Evolutionary conservation across 2,329 filamentous ascomycete genomes (phyloP).

Genomic region (Colletotrichum karsti): DNA sequence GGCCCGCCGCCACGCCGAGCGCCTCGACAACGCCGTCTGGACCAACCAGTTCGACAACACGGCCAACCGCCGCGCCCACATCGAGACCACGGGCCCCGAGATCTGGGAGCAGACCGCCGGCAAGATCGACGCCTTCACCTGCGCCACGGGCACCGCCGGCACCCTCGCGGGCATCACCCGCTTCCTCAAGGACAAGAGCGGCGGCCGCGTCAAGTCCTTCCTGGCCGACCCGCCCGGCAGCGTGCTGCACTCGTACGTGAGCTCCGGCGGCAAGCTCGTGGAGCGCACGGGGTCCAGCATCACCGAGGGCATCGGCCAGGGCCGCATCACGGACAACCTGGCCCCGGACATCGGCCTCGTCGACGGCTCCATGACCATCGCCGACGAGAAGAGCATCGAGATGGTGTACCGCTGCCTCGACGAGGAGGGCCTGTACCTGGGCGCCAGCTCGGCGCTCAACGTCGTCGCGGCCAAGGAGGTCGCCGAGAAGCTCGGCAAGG

Average conservation of each 20-base stretch:
- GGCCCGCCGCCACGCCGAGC: constrained; percentile 87
- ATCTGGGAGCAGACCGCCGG: constrained; percentile 94
- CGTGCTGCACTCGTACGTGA: constrained; percentile 92
- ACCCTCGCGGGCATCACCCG: constrained; percentile 89
- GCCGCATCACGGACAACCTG: constrained; percentile 94
- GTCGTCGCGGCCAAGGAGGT: constrained; percentile 96
- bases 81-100: constrained; percentile 96
- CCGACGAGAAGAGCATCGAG: constrained; percentile 93
- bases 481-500: constrained; percentile 87
- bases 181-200: constrained; percentile 85
- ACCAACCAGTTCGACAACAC: constrained; percentile 99
- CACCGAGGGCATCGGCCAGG: constrained; percentile 97
- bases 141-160: constrained; percentile 91
- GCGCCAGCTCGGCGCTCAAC: constrained; percentile 92
- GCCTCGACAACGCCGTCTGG: constrained; percentile 90
- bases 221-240: constrained; percentile 94
- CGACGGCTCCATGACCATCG: constrained; percentile 85
- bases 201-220: constrained; percentile 84
- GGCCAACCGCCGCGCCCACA: constrained; percentile 91
- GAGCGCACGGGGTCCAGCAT: constrained; percentile 88
- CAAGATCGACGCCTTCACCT: constrained; percentile 92
- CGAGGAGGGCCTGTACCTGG: constrained; percentile 94
- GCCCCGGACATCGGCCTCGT: constrained; percentile 83
- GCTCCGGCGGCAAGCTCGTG: constrained; percentile 82
- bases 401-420: constrained; percentile 98